Evolutionary conservation across 805 yeast species (phyloP).

Genomic region (Candida gorgasii): DNA sequence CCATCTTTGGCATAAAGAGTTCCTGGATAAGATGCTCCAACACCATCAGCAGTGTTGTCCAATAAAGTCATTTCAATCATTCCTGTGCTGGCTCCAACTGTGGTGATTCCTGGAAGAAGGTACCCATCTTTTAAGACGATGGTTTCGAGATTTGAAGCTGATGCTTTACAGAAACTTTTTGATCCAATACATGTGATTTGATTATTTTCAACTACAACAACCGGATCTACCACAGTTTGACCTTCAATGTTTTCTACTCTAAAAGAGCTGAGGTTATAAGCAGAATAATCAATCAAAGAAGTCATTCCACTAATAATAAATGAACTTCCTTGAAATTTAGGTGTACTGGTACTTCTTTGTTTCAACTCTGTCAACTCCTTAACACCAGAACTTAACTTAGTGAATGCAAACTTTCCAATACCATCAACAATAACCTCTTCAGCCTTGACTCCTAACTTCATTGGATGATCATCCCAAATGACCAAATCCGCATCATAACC

Average conservation of each 20-base stretch:
- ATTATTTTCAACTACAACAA: neutral
- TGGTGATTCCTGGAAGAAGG: slow-evolving; percentile 7
- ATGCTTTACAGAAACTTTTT: neutral
- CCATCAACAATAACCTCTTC: slow-evolving; percentile 10
- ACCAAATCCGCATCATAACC: slow-evolving; percentile 11
- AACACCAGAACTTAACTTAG: neutral
- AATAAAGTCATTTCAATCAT: slow-evolving; percentile 6
- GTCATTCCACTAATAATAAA: neutral
- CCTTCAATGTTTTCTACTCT: neutral
- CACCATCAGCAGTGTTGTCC: slow-evolving; percentile 7
- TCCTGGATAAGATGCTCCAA: neutral
- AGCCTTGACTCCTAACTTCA: slow-evolving; percentile 9
- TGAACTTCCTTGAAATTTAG: neutral
- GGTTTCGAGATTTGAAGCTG: neutral
- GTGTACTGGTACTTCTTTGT: neutral
- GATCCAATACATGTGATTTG: slow-evolving; percentile 2
- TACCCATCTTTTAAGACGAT: slow-evolving; percentile 3
- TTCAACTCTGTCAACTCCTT: neutral
- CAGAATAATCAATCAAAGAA: neutral
- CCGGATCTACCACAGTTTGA: neutral
- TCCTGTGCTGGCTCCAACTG: slow-evolving; percentile 2
- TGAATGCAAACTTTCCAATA: slow-evolving; percentile 3
- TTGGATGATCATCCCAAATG: slow-evolving; percentile 11
- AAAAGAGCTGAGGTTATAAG: too few relatives aligned
- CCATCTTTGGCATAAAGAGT: slow-evolving; percentile 7